Evolutionary conservation across 2,329 filamentous ascomycete genomes (phyloP).

Genomic region (Trichocomaceae sp.): DNA sequence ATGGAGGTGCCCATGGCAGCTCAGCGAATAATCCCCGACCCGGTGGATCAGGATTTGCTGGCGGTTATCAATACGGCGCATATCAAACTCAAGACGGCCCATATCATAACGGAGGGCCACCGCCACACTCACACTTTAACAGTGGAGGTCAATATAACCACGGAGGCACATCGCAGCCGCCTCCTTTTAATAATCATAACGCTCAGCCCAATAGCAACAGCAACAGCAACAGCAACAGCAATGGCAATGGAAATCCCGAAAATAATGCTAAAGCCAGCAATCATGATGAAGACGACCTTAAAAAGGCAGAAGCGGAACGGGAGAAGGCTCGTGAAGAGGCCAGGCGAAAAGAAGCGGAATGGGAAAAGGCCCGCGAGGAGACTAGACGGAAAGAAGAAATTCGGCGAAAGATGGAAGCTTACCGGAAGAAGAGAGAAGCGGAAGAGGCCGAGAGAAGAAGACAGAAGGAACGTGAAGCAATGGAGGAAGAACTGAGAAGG

Average conservation of each 20-base stretch:
- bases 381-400: slow-evolving; percentile 15
- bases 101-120: slow-evolving; percentile 5
- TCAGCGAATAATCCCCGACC: slow-evolving; percentile 12
- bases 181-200: slow-evolving; percentile 8
- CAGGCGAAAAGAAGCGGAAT: slow-evolving; percentile 12
- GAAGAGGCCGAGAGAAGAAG: slow-evolving; percentile 31
- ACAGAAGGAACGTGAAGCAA: slow-evolving; percentile 34
- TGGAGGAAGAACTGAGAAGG: slow-evolving; percentile 35
- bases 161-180: slow-evolving; percentile 17
- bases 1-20: slow-evolving; percentile 29
- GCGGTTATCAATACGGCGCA: slow-evolving; percentile 20
- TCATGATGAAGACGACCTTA: slow-evolving; percentile 7
- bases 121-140: slow-evolving; percentile 18
- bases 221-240: background rate
- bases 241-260: background rate
- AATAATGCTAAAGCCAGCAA: background rate
- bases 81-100: slow-evolving; percentile 6
- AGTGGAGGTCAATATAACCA: slow-evolving; percentile 30
- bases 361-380: slow-evolving; percentile 11
- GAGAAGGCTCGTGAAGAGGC: slow-evolving; percentile 11
- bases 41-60: slow-evolving; percentile 24
- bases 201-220: slow-evolving; percentile 2
- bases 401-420: slow-evolving; percentile 15
- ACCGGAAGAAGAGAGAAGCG: slow-evolving; percentile 13
- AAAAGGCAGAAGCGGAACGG: slow-evolving; percentile 11